Percentiles rank a stretch among this genome's conserved stretches.
Evolutionary conservation across 345 rosid genomes (phyloP).

Genomic region (Noccaea bulbosa): DNA sequence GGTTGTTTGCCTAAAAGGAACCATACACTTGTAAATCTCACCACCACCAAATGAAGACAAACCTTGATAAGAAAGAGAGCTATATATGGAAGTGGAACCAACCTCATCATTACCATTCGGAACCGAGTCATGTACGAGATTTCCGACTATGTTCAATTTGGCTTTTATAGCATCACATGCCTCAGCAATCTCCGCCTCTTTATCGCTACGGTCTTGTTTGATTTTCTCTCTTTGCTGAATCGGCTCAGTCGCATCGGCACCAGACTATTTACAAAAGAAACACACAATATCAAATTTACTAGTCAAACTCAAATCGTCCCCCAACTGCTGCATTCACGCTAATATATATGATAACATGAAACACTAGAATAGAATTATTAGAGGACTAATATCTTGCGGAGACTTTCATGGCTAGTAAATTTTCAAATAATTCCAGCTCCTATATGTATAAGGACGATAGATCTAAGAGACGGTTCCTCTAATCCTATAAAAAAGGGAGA

Average conservation of each 20-base stretch:
- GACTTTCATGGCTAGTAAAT: no score
- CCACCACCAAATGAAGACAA: not conserved
- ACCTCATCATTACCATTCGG: slow-evolving; percentile 80
- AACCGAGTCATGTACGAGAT: slow-evolving; percentile 88
- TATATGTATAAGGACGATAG: no score
- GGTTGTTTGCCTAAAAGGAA: slow-evolving; percentile 65
- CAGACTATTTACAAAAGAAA: slow-evolving; percentile 5
- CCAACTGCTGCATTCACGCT: no score
- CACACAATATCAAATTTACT: not conserved
- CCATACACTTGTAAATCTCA: slow-evolving; percentile 7
- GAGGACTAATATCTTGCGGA: no score
- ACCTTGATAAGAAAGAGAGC: not conserved
- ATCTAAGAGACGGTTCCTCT: no score
- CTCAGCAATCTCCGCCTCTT: slow-evolving; percentile 66
- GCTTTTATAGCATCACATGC: slow-evolving; percentile 56
- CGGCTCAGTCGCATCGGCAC: slow-evolving; percentile 41
- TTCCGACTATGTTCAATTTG: slow-evolving; percentile 71
- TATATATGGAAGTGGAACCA: not conserved
- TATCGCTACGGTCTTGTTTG: slow-evolving; percentile 52
- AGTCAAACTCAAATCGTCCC: no score
- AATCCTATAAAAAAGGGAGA: no score
- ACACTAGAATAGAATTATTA: no score
- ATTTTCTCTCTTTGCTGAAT: slow-evolving; percentile 56
- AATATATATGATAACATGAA: no score
- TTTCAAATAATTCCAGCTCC: no score